Evolutionary conservation across 352 stramenopile species (phyloP).

Genomic region (Phytophthora kernoviae): DNA sequence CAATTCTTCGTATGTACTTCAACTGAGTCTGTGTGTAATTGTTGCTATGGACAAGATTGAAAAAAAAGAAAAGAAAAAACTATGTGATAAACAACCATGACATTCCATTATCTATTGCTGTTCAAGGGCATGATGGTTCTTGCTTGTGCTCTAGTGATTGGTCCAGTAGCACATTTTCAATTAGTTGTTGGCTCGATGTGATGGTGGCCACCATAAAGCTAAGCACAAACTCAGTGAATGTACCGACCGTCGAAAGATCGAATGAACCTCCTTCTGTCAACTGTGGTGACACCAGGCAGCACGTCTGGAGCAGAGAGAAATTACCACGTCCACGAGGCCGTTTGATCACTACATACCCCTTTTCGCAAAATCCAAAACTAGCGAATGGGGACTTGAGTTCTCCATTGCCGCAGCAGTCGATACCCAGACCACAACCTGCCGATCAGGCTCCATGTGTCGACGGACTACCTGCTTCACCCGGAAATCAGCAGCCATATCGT

Average conservation of each 20-base stretch:
- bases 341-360: slow-evolving; percentile 50
- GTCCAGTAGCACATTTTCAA: slow-evolving; percentile 47
- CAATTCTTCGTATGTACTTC: background rate
- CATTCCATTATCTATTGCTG: background rate
- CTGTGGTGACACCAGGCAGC: slow-evolving; percentile 39
- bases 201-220: slow-evolving; percentile 40
- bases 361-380: slow-evolving; percentile 42
- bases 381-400: slow-evolving; percentile 38
- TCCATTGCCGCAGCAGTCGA: slow-evolving; percentile 39
- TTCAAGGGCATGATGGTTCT: background rate
- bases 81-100: background rate
- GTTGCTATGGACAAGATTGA: background rate
- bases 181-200: slow-evolving; percentile 38
- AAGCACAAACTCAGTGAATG: slow-evolving; percentile 44
- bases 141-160: slow-evolving; percentile 23
- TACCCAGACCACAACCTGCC: slow-evolving; percentile 49
- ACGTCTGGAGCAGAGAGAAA: slow-evolving; percentile 44
- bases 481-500: slow-evolving; percentile 39
- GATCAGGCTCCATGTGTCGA: slow-evolving; percentile 37
- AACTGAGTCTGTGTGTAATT: background rate
- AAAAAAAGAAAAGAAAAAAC: too few relatives aligned
- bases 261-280: slow-evolving; percentile 30
- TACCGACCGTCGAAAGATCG: slow-evolving; percentile 30
- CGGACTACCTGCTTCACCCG: slow-evolving; percentile 41
- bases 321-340: slow-evolving; percentile 25